These are phyloP conservation scores for Aspergillus mulundensis DNA, from an alignment of 495 filamentous ascomycete genomes.

Conservation along the genomic window DNA sequence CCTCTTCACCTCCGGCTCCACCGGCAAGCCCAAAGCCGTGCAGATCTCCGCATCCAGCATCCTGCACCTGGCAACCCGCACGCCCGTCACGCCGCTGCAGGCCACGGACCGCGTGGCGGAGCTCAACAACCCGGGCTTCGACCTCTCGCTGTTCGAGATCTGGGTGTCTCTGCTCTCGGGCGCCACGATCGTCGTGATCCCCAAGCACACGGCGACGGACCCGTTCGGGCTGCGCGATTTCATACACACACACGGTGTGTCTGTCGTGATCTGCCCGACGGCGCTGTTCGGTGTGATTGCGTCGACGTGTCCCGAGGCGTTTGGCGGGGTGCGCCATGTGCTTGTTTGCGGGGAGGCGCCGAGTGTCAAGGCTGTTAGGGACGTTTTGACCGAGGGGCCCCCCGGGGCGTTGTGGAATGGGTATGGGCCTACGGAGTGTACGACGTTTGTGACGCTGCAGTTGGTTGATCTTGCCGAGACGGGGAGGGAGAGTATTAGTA, in stretches of 20 bases:
- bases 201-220: not conserved
- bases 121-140: not conserved
- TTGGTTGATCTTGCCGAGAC: not conserved
- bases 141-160: conserved; percentile 11
- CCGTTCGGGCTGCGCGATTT: not conserved
- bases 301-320: not conserved
- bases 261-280: too few species aligned
- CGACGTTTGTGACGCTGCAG: not conserved
- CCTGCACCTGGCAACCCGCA: not conserved
- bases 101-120: not conserved
- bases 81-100: not conserved
- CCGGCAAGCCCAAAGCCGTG: conserved; percentile 11
- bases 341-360: not conserved
- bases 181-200: not conserved
- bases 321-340: not conserved
- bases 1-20: conserved; percentile 9
- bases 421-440: conserved; percentile 10
- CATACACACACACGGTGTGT: not conserved
- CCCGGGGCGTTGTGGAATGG: conserved; percentile 1
- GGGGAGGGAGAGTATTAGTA: not conserved
- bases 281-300: not conserved
- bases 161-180: conserved; percentile 1
- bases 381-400: not conserved
- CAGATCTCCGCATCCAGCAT: not conserved
- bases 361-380: not conserved